These are phyloP conservation scores for Beta corolliflora DNA, from an alignment of 179 eudicot genomes.

Conservation along the genomic window DNA sequence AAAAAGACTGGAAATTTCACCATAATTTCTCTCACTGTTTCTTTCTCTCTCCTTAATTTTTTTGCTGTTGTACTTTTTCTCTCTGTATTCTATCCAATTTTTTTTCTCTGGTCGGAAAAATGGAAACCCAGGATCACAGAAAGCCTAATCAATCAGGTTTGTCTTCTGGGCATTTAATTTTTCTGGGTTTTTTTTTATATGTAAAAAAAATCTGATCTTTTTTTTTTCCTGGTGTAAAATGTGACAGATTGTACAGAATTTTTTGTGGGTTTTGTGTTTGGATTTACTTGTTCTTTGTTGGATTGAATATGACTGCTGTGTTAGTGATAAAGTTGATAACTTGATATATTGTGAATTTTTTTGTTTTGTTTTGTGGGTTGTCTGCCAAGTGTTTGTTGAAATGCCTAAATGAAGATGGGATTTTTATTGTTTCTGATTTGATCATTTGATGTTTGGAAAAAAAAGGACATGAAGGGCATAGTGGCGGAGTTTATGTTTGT, in stretches of 20 bases:
- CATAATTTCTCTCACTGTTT: neutral
- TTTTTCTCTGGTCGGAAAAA: conserved; percentile 16
- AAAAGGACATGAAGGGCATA: conserved; percentile 55
- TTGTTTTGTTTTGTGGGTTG: conserved; percentile 14
- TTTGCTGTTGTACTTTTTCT: neutral
- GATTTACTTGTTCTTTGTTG: conserved; percentile 8
- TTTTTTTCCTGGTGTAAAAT: neutral
- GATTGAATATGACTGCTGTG: neutral
- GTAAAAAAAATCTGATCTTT: neutral
- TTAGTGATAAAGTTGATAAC: neutral
- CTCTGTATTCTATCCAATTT: neutral
- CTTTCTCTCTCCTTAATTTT: neutral
- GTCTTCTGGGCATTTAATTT: conserved; percentile 1
- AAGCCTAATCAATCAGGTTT: conserved; percentile 35
- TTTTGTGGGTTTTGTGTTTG: conserved; percentile 13
- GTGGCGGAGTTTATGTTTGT: conserved; percentile 53
- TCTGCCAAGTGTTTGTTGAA: conserved; percentile 23
- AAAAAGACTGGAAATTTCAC: no score
- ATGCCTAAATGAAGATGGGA: conserved; percentile 13
- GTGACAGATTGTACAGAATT: conserved; percentile 11
- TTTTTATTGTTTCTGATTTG: neutral
- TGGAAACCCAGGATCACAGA: conserved; percentile 43
- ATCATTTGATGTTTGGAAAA: conserved; percentile 22
- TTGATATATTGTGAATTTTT: neutral
- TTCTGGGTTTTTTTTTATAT: neutral